Base-by-base conservation (phyloP, 805 yeast genomes). In the Clavispora fructus region DNA sequence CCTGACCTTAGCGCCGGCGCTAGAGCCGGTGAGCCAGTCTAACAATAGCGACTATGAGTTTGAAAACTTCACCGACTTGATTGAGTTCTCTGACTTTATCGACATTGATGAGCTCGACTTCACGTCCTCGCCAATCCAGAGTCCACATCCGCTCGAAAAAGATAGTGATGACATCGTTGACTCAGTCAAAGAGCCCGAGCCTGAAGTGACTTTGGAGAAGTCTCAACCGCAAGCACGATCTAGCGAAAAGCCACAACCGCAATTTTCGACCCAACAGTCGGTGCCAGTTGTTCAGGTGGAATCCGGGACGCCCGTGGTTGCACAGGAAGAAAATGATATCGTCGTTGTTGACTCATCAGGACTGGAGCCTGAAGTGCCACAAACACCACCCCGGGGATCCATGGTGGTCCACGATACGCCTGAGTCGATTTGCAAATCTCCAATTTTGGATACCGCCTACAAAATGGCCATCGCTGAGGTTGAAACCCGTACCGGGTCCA, bases 41-140 rank as follows among this genome's bases (percentile, higher is more conserved):
- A 17, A n/a, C 16, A 14, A 14, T 35, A 42, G 19, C 14, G 47
- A 44, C 12, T 48, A 49, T 13, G 56, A 48, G 8, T 48, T 49
- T n/a, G 56, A 48, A 7, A 54, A 56, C 35, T 54, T 45, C 42
- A 51, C 51, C 28, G 73, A 69, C 39, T 61, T 71, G n/a, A 62
- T 69, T 48, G 75, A 71, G 47, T 71, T 71, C 45, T 59, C 68
- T 31, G 74, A 71, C 43, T 71, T 61, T 48, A 65, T 71, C 43
- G 73, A 70, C 51, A 61, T 64, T 25, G 75, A 69, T 28, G 58
- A 68, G 47, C 59, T 68, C 47, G 62, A 63, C 52, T 65, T 68
- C 39, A 53, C 61, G 0, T 39, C 52, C 39, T 58, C 66, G 5
- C 67, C 40, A 7, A 32, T 32, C 11, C 35, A 32, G 16, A 32